phyloP scores from a whole-genome alignment of 2,329 filamentous ascomycete species.

The Harringtonia aguacate region DNA sequence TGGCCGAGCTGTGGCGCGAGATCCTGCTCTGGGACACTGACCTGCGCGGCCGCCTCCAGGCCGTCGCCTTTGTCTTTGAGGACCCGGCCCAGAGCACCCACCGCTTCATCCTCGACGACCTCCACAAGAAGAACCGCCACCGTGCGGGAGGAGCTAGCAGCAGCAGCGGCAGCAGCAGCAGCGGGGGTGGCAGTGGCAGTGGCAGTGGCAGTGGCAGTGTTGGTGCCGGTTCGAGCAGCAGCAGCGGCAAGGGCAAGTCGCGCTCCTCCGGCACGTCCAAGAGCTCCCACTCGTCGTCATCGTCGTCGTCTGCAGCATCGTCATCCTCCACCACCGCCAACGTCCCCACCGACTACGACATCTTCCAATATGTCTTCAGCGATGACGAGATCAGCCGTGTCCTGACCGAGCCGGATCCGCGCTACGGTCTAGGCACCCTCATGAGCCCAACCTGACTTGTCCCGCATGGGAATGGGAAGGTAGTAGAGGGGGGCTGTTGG shows the following conservation, averaged over 20 bases:
- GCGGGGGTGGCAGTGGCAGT: constrained; percentile 5
- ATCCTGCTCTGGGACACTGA: constrained; percentile 52
- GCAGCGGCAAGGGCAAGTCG: constrained; percentile 10
- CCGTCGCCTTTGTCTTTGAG: constrained; percentile 56
- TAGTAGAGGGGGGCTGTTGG: not conserved
- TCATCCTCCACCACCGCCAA: not conserved
- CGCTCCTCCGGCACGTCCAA: constrained; percentile 18
- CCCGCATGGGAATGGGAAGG: too few relatives aligned
- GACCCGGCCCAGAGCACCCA: constrained; percentile 42
- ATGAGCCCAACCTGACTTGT: constrained; percentile 21
- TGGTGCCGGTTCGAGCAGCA: not conserved
- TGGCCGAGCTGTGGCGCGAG: constrained; percentile 57
- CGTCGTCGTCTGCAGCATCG: constrained; percentile 10
- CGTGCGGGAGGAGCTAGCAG: constrained; percentile 21
- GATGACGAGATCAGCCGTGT: constrained; percentile 36
- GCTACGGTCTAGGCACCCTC: constrained; percentile 43
- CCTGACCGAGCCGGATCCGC: constrained; percentile 40
- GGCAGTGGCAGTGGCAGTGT: constrained; percentile 5
- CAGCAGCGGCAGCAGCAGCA: constrained; percentile 1
- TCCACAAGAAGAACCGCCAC: constrained; percentile 35
- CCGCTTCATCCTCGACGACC: constrained; percentile 42
- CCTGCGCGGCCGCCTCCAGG: constrained; percentile 48
- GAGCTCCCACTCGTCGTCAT: constrained; percentile 15
- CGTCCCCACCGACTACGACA: constrained; percentile 33
- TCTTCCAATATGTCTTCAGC: constrained; percentile 44